Base-by-base conservation (phyloP, 2,329 filamentous ascomycete genomes). In the Exserohilum rostratum region DNA sequence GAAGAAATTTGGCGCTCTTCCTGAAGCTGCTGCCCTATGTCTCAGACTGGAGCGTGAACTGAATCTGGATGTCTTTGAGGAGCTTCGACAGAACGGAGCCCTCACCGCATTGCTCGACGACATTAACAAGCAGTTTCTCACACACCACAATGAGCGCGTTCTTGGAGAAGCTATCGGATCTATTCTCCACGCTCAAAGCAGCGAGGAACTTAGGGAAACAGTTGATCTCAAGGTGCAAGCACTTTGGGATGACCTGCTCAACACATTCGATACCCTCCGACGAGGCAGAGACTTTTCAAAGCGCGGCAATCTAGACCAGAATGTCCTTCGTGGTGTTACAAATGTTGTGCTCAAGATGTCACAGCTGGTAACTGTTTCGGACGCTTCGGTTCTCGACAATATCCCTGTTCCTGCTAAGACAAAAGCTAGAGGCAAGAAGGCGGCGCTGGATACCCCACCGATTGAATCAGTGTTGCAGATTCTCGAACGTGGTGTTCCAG, bases 1-100 rank as follows among this genome's bases (percentile, higher is more conserved):
- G 46, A 96, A 89, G 76, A 98, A 97, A 71, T 99, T 92, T 66
- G 93, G 95, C 5, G 90, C 93, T n/a, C 85, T 90, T 25, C 90
- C 95, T 13, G 87, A 90, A 67, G 93, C 93, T 20, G 92, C 93
- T 1, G 90, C 91, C 9, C 86, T 90, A 20, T 92, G 97, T 40
- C 82, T 99, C 20, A 87, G 91, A 29, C 80, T 99, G 38, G 91
- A 96, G 71, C 91, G 93, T 69, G 86, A 90, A 34, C 85, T 99
- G 18, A 90, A 96, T 62, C 83, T 97, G 1, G 90, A 93, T 35
- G 85, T 93, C 18, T 96, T 98, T 70, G 89, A 93, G 70, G 90
- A 96, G 68, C 80, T 98, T 33, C 88, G 93, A 46, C 92, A 96
- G 71, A 91, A 96, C 62, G 86, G 91, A 0, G 87, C 89, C 1